Evolutionary conservation across 1,284 basidiomycete species (phyloP), one percentile per base, ranked within the genome.

Genomic region (Irpex sp.): DNA sequence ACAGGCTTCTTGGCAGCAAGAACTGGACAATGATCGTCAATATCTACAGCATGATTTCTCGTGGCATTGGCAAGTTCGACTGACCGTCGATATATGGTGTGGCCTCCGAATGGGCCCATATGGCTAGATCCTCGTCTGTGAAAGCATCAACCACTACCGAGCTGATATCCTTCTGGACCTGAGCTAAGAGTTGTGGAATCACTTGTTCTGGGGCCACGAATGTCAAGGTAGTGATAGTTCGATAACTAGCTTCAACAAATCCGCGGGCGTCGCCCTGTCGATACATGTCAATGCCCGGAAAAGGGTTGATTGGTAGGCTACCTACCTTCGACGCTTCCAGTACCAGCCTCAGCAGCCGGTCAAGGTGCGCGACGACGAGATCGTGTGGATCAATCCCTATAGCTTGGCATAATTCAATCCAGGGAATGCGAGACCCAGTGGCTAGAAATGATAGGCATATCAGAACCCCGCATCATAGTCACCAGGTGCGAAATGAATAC

Each of bases 51-150:
- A 46, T 46, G 11, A 19, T 17, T 26, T 35, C n/a, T 26, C 1
- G 9, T 55, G 2, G 15, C 5, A 49, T 4, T 26, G 19, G 17
- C 11, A 47, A 33, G 60, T 1, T 33, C 21, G 11, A 66, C 83
- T 68, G 66, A 92, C 93, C 91, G 74, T 97, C 92, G 35, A 92
- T 80, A 66, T 84, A 97, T 0, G 88, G 80, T 13, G 83, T 87
- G 33, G 91, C 96, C 61, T 90, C 86, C 0, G 93, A 90, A 0
- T 93, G 95, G 2, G 79, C 78, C 93, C 93, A 97, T 21, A 97
- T 89, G 4, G 87, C 92, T 35, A 93, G 74, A 62, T 97, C 94
- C 11, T 83, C 79, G 7, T 89, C 81, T 0, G 88, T 88, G 62
- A 98, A 76, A 15, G 85, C 77, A 15, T 85, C 81, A 58, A 95